Evolutionary conservation across 225 moss, liverwort and hornwort genomes (phyloP), one percentile per base, ranked within the genome.

Genomic region (Ulota crispa): DNA sequence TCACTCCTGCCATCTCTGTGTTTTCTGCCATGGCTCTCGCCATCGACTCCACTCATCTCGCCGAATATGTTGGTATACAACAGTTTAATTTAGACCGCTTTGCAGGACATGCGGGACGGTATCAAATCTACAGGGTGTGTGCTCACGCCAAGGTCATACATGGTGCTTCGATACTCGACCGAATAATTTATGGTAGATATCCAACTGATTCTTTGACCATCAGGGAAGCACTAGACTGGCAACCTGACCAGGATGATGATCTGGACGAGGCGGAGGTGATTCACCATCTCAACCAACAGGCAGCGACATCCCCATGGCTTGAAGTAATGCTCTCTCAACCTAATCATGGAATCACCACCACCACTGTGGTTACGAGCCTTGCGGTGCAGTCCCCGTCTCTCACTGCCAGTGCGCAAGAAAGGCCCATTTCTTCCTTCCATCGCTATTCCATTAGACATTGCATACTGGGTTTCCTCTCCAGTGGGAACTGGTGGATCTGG

Each of bases 41-140:
- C 55, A 73, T 73, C 36, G 15, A 73, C n/a, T 55, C 72, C 55
- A 4, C n/a, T n/a, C 7, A 4, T 2, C 2, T 72, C 23, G 55
- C 72, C 72, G 14, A n/a, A 14, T 3, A 1, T 6, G 6, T n/a
- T 3, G 4, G 2, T 34, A 0, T 34, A 4, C 0, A n/a, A 21
- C 24, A 32, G 7, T 0, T 0, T 0, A 0, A 0, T 13, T 23
- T 37, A 21, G 23, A 66, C 23, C 2, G 0, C 20, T 1, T 0
- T 5, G 5, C 11, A 23, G 37, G 39, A 37, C 0, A 37, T 21
- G 6, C 11, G 2, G 0, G 21, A 23, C 37, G 37, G 12, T 45
- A 14, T 28, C 6, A 61, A 8, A 5, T 61, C 61, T 27, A 28
- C 13, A 61, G 26, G 61, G 28, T 28, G 61, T 61, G 61, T 27